Base-by-base conservation (phyloP, 306 rosid species). In the Myrica gale region DNA sequence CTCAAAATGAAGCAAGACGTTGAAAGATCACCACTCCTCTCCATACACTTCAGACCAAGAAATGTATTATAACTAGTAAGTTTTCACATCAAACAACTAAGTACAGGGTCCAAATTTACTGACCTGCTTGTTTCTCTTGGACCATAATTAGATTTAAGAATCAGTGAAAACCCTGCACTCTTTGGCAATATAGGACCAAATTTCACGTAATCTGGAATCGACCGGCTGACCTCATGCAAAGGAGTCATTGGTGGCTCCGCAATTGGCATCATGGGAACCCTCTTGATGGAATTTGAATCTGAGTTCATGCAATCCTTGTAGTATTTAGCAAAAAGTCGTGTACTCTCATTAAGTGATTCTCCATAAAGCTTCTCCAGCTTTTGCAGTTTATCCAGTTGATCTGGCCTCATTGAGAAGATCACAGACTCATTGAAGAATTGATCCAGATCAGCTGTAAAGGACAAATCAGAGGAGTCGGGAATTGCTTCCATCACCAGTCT, bases 171-270 rank as follows among this genome's bases (percentile, higher is more conserved):
- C 16, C 95, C 98, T 2, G 97, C 92, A 82, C 90, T 94, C 82
- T 78, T 92, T 20, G 98, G 98, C 88, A 94, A 90, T 61, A 94
- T 92, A 71, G 98, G 97, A 72, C 96, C 97, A 70, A 94, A 94
- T 75, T 94, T 94, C 11, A 92, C 91, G 44, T 85, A 91, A 86
- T 91, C 97, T 26, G 98, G 97, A 85, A 94, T 69, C 5, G 95
- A 89, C 47, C 86, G 63, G 82, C 93, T 92, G 79, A 94, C 85
- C 85, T 94, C 98, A 80, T 89, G 97, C 87, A 90, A 79, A 78
- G 97, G 97, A 73, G 97, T 92, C 96, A 86, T 92, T 10, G 98
- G 98, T 1, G 98, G 96, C 87, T 94, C 98, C 0, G 96, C 98
- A 75, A 94, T 94, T 32, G 98, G 97, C 79, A 94, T 73, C 98